Base-by-base conservation (phyloP, 1,284 basidiomycete species). In the Trichosporon asahii region DNA sequence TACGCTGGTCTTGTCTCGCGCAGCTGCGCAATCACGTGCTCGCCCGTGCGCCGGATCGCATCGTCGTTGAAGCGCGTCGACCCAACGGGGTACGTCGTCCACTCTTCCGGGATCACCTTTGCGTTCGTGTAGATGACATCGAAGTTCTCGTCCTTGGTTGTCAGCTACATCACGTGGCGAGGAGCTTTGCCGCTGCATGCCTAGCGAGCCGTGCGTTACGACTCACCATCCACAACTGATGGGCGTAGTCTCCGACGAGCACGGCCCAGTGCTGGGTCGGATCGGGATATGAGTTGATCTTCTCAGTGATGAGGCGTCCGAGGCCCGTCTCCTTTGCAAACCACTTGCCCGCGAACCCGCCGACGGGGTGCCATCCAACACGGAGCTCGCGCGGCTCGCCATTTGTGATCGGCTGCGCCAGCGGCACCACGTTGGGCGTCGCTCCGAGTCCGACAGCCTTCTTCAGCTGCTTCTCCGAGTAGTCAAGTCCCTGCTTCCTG, bases 211-310 rank as follows among this genome's bases (percentile, higher is more conserved):
- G 40, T 44, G 40, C 40, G 49, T 23, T 2, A 23, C 21, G 57
- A 69, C 72, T 65, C 72, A 73, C 72, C 72, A 73, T 73, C 72
- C 72, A 73, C 25, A 73, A 67, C 66, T 73, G 72, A 37, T 73
- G 72, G 37, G 61, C 72, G 29, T 70, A 73, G 2, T 69, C 72
- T 25, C 72, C 72, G 2, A 73, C 69, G 7, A 73, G 61, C 18
- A 73, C 69, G 53, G 67, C 72, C 72, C 72, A 73, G 44, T 73
- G 72, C 40, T 73, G 72, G 31, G 72, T 73, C 27, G 72, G 72
- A 29, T 73, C 72, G 7, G 72, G 72, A 49, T 73, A 73, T 18
- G 15, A 44, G 72, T 73, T 73, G 66, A 70, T 73, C 61, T 70
- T 70, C 25, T 68, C 69, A 14, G 72, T 73, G 31, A 73, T 73